These are phyloP conservation scores for Carpinus viminea DNA, from an alignment of 306 rosid genomes.

Conservation along the genomic window DNA sequence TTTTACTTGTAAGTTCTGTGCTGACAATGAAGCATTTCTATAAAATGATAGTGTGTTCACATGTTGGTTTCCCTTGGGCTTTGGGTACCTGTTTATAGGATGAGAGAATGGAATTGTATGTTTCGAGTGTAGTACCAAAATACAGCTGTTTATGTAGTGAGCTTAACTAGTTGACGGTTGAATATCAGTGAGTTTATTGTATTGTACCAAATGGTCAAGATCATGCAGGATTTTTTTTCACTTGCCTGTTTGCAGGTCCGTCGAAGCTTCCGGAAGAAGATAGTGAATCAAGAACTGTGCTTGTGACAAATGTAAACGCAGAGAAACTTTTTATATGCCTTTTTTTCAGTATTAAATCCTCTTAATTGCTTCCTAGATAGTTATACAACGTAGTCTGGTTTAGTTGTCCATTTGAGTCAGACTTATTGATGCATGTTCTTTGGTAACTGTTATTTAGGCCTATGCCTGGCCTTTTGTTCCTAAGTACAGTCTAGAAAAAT, in stretches of 20 bases:
- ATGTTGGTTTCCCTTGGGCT: not conserved
- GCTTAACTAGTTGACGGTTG: not conserved
- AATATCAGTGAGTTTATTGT: not conserved
- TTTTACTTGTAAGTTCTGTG: not conserved
- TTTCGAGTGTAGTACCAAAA: not conserved
- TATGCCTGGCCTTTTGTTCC: not conserved
- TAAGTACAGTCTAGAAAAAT: not conserved
- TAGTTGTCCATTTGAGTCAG: not conserved
- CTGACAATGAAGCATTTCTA: not conserved
- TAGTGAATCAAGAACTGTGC: constrained; percentile 28
- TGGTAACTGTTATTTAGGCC: not conserved
- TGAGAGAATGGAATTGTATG: not conserved
- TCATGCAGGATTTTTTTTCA: not conserved
- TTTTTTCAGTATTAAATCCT: not conserved
- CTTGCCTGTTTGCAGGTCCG: constrained; percentile 25
- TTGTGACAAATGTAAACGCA: constrained; percentile 35
- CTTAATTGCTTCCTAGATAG: not conserved
- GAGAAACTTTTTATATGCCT: not conserved
- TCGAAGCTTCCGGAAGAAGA: constrained; percentile 11
- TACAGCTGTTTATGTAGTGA: not conserved
- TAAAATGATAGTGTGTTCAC: not conserved
- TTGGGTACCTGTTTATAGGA: not conserved
- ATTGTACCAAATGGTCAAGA: not conserved
- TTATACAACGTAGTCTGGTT: not conserved
- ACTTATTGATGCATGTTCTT: not conserved